phyloP scores from a whole-genome alignment of 306 rosid genomes.

The Adenanthera pavonina region DNA sequence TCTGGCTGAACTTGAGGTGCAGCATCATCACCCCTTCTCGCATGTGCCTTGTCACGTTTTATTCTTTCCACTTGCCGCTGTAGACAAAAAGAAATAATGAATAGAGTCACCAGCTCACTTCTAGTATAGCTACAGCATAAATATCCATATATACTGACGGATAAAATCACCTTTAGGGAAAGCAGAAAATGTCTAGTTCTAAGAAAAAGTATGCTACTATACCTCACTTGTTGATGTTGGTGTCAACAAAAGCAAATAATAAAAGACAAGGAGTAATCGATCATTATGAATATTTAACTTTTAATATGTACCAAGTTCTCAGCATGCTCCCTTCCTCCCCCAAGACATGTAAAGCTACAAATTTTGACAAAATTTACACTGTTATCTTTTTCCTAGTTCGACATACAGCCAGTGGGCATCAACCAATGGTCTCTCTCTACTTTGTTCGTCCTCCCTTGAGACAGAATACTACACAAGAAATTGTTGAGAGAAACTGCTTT shows the following conservation, averaged over 20 bases:
- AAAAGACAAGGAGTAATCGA: background rate
- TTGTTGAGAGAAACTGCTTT: background rate
- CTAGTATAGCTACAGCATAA: background rate
- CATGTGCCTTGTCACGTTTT: slow-evolving; percentile 81
- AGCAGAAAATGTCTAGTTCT: slow-evolving; percentile 15
- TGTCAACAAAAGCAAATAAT: background rate
- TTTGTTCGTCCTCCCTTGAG: background rate
- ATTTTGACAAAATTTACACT: background rate
- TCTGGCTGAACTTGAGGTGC: slow-evolving; percentile 78
- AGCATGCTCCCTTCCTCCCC: background rate
- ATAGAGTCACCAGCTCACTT: background rate
- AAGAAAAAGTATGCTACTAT: slow-evolving; percentile 11
- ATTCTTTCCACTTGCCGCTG: slow-evolving; percentile 91
- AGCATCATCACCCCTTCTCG: slow-evolving; percentile 81
- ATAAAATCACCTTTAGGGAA: background rate
- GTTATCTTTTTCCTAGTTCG: background rate
- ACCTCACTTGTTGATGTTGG: background rate
- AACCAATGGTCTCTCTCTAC: background rate
- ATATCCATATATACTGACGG: background rate
- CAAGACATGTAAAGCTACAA: background rate
- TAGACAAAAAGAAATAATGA: slow-evolving; percentile 3
- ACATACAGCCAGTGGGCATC: background rate
- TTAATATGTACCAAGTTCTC: slow-evolving; percentile 16
- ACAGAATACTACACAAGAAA: background rate
- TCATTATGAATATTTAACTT: background rate